Conservation (phyloP, 768 basidiomycete species). For the Steccherinum ochraceum region DNA sequence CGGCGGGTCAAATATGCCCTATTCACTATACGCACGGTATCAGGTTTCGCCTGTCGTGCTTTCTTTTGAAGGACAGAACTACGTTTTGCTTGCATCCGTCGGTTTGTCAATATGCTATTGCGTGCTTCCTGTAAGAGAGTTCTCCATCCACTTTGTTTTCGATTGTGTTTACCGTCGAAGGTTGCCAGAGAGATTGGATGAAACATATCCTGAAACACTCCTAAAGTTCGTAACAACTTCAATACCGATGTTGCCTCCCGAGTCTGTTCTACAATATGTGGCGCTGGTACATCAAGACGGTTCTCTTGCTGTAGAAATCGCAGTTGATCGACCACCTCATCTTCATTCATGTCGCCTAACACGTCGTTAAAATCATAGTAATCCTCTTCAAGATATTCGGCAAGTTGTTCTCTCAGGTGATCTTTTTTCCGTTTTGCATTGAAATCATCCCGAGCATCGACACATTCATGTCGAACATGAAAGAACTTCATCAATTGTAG, state of each 20-base stretch:
- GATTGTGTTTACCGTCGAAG: too few relatives aligned
- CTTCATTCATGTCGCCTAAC: neutral
- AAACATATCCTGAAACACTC: too few relatives aligned
- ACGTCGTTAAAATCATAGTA: neutral
- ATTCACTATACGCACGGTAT: neutral
- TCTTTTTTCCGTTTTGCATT: constrained; percentile 11
- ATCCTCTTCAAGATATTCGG: neutral
- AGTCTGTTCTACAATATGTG: too few relatives aligned
- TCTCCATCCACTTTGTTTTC: too few relatives aligned
- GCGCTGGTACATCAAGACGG: neutral
- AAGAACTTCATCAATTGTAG: constrained; percentile 12
- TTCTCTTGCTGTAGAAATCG: neutral
- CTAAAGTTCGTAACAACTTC: too few relatives aligned
- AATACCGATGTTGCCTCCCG: too few relatives aligned
- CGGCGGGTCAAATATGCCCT: neutral
- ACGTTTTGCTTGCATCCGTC: neutral
- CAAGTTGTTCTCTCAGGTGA: neutral
- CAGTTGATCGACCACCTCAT: neutral
- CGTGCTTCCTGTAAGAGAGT: too few relatives aligned
- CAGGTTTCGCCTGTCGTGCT: neutral
- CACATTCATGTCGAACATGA: constrained; percentile 29
- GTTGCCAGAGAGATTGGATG: too few relatives aligned
- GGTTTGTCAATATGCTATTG: too few relatives aligned
- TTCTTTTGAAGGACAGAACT: neutral
- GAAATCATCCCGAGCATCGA: constrained; percentile 30